phyloP scores from a whole-genome alignment of 306 rosid genomes.

The Quercus gilva region DNA sequence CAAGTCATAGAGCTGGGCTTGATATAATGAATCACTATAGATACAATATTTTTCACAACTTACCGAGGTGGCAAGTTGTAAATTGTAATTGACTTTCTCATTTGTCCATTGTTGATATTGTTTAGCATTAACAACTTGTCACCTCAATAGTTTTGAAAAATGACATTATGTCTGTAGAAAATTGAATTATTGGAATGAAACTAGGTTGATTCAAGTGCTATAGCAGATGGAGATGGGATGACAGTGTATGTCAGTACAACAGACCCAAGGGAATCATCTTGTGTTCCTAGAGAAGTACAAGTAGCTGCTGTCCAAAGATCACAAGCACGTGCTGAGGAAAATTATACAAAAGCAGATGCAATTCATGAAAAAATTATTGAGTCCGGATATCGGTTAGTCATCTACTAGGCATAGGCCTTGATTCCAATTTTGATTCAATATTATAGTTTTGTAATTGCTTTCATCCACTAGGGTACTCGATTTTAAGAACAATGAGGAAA shows the following conservation, averaged over 20 bases:
- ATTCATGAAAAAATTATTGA: constrained; percentile 58
- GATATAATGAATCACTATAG: neutral
- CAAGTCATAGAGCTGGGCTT: neutral
- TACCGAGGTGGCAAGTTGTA: too few relatives aligned
- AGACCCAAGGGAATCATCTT: constrained; percentile 67
- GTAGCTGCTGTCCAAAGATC: constrained; percentile 52
- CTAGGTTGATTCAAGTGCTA: constrained; percentile 79
- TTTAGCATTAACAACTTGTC: too few relatives aligned
- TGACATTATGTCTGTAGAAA: neutral
- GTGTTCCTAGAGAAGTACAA: constrained; percentile 52
- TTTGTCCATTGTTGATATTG: too few relatives aligned
- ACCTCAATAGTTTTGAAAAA: too few relatives aligned
- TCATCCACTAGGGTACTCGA: constrained; percentile 48
- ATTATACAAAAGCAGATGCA: constrained; percentile 61
- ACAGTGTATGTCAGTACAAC: constrained; percentile 80
- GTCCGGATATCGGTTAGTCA: constrained; percentile 73
- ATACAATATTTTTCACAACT: too few relatives aligned
- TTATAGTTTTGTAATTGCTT: neutral
- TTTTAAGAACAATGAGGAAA: constrained; percentile 47
- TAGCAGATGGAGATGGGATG: constrained; percentile 84
- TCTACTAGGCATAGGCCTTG: neutral
- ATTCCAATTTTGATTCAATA: neutral
- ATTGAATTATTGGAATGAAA: constrained; percentile 16
- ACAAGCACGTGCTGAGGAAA: constrained; percentile 46
- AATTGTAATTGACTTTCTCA: too few relatives aligned